Percentiles rank a stretch among this genome's conserved stretches.
phyloP scores from a whole-genome alignment of 208 protist genomes.

The Wallacemonas sp. region DNA sequence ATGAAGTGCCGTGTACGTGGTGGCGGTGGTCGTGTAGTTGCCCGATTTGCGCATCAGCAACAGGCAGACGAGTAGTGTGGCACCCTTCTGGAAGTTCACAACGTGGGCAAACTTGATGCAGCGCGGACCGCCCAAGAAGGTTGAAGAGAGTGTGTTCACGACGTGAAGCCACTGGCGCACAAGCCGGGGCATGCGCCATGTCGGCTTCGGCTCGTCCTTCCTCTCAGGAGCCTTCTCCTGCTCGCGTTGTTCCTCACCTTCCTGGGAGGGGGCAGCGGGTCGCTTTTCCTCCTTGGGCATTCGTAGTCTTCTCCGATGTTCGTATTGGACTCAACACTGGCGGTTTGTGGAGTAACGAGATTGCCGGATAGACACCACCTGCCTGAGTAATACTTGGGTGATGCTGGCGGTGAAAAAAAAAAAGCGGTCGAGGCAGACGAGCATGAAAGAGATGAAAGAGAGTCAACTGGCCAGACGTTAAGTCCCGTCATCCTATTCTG shows the following conservation, averaged over 20 bases:
- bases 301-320: too few species aligned
- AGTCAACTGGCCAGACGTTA: too few species aligned
- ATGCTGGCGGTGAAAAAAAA: too few species aligned
- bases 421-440: too few species aligned
- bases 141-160: conserved; percentile 34
- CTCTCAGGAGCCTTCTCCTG: conserved; percentile 2
- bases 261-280: not conserved
- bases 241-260: not conserved
- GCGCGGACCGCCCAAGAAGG: conserved; percentile 58
- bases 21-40: conserved; percentile 82
- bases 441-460: too few species aligned
- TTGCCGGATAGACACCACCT: too few species aligned
- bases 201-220: not conserved
- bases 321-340: too few species aligned
- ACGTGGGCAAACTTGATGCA: conserved; percentile 69
- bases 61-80: conserved; percentile 60
- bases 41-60: conserved; percentile 61
- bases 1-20: conserved; percentile 81
- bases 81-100: conserved; percentile 84
- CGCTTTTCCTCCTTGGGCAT: not conserved
- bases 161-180: conserved; percentile 53
- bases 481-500: too few species aligned
- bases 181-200: conserved; percentile 8
- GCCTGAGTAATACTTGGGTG: too few species aligned
- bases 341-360: too few species aligned